Evolutionary conservation across 257 asterid species (phyloP).

Genomic region (Primulina tabacum): DNA sequence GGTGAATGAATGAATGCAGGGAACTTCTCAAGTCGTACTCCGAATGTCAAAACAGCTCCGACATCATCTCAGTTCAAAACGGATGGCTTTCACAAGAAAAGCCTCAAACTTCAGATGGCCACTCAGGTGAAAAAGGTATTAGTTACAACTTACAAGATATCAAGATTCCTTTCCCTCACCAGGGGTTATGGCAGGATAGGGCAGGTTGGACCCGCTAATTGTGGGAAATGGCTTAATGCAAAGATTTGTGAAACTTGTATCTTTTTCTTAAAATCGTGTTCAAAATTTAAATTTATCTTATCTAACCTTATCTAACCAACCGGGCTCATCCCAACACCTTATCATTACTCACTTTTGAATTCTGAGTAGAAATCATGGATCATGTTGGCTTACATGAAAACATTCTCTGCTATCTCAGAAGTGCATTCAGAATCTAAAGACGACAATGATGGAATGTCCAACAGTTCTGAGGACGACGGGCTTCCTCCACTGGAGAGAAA

Average conservation of each 20-base stretch:
- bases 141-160: neutral
- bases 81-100: constrained; percentile 80
- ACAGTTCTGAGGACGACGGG: constrained; percentile 77
- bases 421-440: constrained; percentile 33
- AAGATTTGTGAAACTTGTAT: too few species aligned
- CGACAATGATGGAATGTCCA: constrained; percentile 42
- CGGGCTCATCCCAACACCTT: too few species aligned
- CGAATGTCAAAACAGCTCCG: constrained; percentile 63
- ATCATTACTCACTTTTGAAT: too few species aligned
- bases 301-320: too few species aligned
- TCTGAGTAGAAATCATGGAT: too few species aligned
- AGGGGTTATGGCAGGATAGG: too few species aligned
- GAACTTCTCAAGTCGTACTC: constrained; percentile 87
- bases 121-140: constrained; percentile 41
- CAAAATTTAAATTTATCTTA: too few species aligned
- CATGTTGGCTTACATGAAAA: too few species aligned
- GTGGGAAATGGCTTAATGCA: too few species aligned
- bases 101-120: constrained; percentile 33
- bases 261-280: too few species aligned
- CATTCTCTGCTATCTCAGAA: constrained; percentile 28
- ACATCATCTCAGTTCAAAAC: constrained; percentile 66
- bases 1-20: constrained; percentile 37
- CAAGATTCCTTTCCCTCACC: neutral
- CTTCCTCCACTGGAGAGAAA: constrained; percentile 96
- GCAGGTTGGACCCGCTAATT: too few species aligned